Conservation (phyloP, 2,329 filamentous ascomycete species). For the Elsinoe australis region DNA sequence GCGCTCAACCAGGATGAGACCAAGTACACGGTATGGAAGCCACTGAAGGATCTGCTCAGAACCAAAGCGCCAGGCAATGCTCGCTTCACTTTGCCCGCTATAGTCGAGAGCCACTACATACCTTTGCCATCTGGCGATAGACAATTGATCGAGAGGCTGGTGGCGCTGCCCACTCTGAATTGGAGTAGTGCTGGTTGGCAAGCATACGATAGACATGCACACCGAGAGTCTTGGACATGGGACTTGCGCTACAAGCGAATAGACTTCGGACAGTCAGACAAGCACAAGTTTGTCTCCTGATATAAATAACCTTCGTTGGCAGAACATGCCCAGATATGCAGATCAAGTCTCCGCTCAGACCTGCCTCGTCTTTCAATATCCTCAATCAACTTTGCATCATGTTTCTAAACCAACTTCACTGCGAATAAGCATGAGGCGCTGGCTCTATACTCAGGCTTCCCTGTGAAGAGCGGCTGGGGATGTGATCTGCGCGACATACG, state of each 20-base stretch:
- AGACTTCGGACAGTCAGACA: slow-evolving; percentile 16
- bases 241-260: slow-evolving; percentile 26
- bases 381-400: too few relatives aligned
- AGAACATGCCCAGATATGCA: too few relatives aligned
- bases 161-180: slow-evolving; percentile 29
- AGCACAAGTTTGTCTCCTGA: slow-evolving; percentile 6
- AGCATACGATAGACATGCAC: neutral
- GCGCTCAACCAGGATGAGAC: neutral
- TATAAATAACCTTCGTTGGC: too few relatives aligned
- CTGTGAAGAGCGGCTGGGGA: neutral
- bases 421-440: too few relatives aligned
- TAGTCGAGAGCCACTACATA: slow-evolving; percentile 18
- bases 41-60: slow-evolving; percentile 24
- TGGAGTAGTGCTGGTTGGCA: slow-evolving; percentile 20
- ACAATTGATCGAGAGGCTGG: slow-evolving; percentile 19
- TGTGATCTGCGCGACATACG: neutral
- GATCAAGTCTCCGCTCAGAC: too few relatives aligned
- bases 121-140: neutral
- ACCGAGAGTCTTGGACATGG: slow-evolving; percentile 21
- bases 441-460: neutral
- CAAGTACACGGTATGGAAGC: slow-evolving; percentile 6
- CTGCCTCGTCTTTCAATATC: too few relatives aligned
- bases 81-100: slow-evolving; percentile 37
- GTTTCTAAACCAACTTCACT: too few relatives aligned
- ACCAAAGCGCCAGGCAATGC: slow-evolving; percentile 30